phyloP scores from a whole-genome alignment of 164 flowering plant genomes.

The Tinospora cordifolia region DNA sequence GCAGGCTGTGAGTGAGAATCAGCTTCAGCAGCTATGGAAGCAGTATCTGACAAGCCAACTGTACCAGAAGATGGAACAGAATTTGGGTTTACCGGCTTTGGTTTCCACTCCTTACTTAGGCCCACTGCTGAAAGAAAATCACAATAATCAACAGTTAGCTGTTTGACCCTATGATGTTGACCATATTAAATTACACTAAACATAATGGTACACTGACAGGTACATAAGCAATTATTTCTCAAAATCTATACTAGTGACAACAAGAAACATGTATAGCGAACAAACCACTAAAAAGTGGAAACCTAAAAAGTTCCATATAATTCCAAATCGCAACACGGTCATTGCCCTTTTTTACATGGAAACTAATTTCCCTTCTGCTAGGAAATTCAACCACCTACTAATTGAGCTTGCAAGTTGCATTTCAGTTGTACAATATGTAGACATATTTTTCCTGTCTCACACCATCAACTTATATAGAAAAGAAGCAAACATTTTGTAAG shows the following conservation, averaged over 20 bases:
- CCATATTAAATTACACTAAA: background rate
- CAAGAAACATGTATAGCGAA: background rate
- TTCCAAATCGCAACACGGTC: too few relatives aligned
- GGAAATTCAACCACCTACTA: background rate
- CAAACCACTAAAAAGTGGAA: background rate
- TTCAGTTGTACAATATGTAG: too few relatives aligned
- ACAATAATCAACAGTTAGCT: background rate
- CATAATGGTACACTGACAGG: background rate
- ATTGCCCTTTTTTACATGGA: too few relatives aligned
- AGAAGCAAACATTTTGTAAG: too few relatives aligned
- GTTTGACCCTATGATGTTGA: background rate
- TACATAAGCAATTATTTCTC: background rate
- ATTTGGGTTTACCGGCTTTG: conserved; percentile 43
- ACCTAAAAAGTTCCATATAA: too few relatives aligned
- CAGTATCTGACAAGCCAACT: conserved; percentile 31
- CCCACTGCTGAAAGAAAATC: conserved; percentile 31
- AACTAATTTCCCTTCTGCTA: too few relatives aligned
- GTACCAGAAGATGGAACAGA: conserved; percentile 33
- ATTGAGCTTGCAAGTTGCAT: conserved; percentile 3
- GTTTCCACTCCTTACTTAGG: conserved; percentile 80
- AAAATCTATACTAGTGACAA: background rate
- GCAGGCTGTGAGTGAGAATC: conserved; percentile 20
- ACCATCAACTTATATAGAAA: too few relatives aligned
- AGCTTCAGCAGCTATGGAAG: conserved; percentile 29
- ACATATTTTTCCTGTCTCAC: too few relatives aligned